A percentile compares a stretch with the other conserved stretches of the same genome.
Conservation (phyloP, 78 protist species). For the Bigelowiella natans region DNA sequence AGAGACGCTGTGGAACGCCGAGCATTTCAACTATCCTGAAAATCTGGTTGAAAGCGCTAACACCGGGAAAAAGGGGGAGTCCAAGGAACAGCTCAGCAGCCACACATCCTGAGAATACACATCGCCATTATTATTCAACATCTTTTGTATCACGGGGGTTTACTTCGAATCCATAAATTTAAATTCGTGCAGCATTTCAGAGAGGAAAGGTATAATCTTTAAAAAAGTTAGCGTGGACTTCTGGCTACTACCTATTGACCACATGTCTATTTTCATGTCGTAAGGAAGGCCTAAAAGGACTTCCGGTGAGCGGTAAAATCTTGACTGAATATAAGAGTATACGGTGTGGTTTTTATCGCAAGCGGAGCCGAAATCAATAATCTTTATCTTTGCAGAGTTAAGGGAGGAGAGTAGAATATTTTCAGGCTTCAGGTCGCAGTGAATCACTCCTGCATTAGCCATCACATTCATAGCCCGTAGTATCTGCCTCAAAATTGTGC, state of each 20-base stretch:
- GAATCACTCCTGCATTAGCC: slow-evolving; percentile 58
- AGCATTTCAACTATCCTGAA: neutral
- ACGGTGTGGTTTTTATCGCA: slow-evolving; percentile 40
- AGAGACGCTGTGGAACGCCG: neutral
- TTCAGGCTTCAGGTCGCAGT: slow-evolving; percentile 95
- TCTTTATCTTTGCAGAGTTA: slow-evolving; percentile 44
- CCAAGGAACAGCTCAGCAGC: neutral
- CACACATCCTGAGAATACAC: no score
- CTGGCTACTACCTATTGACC: slow-evolving; percentile 94
- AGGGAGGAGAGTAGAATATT: slow-evolving; percentile 73
- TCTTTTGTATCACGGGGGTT: no score
- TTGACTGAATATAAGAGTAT: slow-evolving; percentile 68
- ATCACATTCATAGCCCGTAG: neutral
- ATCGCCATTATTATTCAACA: no score
- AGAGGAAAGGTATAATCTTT: neutral
- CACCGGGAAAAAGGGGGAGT: neutral
- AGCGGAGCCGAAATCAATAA: slow-evolving; percentile 84
- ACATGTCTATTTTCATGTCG: slow-evolving; percentile 85
- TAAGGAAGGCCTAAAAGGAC: slow-evolving; percentile 65
- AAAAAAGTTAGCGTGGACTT: neutral
- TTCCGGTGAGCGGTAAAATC: slow-evolving; percentile 29
- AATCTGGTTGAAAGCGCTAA: neutral
- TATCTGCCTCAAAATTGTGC: slow-evolving; percentile 66
- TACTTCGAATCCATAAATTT: no score
- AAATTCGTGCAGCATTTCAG: neutral